Conservation (phyloP, 257 asterid species). For the Sherardia arvensis region DNA sequence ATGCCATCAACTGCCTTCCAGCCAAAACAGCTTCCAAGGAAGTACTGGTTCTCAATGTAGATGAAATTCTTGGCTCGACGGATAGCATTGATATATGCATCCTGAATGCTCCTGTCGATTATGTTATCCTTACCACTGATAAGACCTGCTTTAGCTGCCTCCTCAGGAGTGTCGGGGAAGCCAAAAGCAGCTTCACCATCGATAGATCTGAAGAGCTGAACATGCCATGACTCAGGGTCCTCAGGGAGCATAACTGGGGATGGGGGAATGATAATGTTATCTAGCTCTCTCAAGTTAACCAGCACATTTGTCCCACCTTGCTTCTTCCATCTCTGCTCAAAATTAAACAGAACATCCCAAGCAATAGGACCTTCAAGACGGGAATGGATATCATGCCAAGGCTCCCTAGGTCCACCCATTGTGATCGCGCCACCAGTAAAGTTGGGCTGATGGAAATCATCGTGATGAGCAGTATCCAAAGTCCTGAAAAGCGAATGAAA, state of each 20-base stretch:
- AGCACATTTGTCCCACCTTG: conserved; percentile 72
- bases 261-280: conserved; percentile 48
- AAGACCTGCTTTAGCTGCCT: conserved; percentile 64
- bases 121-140: conserved; percentile 78
- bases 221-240: conserved; percentile 73
- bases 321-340: conserved; percentile 88
- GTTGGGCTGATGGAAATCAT: conserved; percentile 83
- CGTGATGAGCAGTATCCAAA: conserved; percentile 71
- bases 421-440: conserved; percentile 49
- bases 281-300: conserved; percentile 55
- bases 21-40: conserved; percentile 63
- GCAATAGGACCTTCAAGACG: conserved; percentile 75
- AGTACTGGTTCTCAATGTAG: conserved; percentile 77
- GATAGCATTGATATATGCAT: conserved; percentile 75
- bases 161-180: conserved; percentile 72
- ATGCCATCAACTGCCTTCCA: conserved; percentile 49
- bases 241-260: conserved; percentile 66
- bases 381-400: conserved; percentile 89
- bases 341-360: conserved; percentile 78
- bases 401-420: conserved; percentile 83
- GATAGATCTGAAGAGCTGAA: conserved; percentile 72
- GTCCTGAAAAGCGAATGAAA: conserved; percentile 82
- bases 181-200: conserved; percentile 96
- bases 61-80: conserved; percentile 76
- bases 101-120: conserved; percentile 79